Conservation (phyloP, 768 basidiomycete species). For the Pseudohyphozyma bogoriensis region DNA sequence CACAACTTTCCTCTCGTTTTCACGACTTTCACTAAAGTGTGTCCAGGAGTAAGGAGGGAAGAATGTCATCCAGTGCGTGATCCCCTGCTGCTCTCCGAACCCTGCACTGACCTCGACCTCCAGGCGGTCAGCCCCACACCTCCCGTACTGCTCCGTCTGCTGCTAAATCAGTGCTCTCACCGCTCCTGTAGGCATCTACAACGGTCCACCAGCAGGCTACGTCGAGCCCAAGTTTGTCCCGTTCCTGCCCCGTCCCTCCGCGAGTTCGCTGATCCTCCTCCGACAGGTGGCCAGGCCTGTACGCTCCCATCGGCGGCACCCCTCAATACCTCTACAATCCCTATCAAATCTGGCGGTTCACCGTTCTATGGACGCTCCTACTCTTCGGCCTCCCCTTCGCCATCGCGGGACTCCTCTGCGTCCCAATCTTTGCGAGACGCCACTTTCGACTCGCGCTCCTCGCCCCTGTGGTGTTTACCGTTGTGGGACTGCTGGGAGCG, state of each 20-base stretch:
- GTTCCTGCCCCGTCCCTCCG: neutral
- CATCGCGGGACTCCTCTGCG: neutral
- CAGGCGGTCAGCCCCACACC: no score
- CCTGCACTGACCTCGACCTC: no score
- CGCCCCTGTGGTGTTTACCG: neutral
- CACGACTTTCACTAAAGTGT: no score
- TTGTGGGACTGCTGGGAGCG: neutral
- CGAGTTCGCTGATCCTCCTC: neutral
- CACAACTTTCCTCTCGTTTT: no score
- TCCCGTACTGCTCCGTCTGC: no score
- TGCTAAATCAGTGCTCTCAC: no score
- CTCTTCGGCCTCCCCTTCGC: constrained; percentile 5
- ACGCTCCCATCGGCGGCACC: neutral
- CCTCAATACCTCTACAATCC: constrained; percentile 9
- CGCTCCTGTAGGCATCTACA: constrained; percentile 1
- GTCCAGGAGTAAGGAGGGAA: no score
- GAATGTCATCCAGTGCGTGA: no score
- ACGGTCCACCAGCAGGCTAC: constrained; percentile 1
- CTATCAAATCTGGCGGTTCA: constrained; percentile 10
- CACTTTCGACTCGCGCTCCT: constrained; percentile 6
- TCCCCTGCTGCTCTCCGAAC: no score
- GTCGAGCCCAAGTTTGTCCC: neutral
- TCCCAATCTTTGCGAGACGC: neutral
- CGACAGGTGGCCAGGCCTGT: constrained; percentile 6
- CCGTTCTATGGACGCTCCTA: constrained; percentile 7